Conservation (phyloP, 73 alveolate genomes). For the Breviolum minutum region DNA sequence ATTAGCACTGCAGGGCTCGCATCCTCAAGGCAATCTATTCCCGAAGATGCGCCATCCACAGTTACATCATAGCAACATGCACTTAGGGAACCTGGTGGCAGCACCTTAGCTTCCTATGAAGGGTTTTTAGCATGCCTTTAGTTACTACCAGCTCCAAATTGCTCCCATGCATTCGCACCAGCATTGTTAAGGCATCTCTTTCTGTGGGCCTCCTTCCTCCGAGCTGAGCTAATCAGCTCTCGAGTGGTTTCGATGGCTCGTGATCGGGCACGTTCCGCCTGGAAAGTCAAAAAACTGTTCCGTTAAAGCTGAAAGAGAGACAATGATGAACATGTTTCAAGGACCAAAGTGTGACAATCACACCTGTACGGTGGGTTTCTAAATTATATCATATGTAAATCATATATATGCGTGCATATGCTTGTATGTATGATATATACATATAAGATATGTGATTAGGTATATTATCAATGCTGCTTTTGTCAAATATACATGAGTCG, state of each 20-base stretch:
- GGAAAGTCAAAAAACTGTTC: not conserved
- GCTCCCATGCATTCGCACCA: not conserved
- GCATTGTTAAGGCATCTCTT: not conserved
- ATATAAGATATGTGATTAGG: not conserved
- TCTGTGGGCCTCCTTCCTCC: not conserved
- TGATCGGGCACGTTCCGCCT: constrained; percentile 29
- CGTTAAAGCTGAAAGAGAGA: not conserved
- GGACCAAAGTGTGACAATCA: not conserved
- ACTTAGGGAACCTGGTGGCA: too few species aligned
- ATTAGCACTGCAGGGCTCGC: not conserved
- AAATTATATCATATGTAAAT: too few species aligned
- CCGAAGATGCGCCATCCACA: too few species aligned
- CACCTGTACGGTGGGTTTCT: not conserved
- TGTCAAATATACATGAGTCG: not conserved
- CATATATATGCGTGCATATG: not conserved
- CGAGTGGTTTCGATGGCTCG: constrained; percentile 33
- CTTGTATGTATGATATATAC: not conserved
- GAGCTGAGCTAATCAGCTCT: constrained; percentile 29
- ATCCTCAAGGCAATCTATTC: not conserved
- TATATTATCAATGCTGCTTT: not conserved
- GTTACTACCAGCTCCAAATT: too few species aligned
- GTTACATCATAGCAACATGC: too few species aligned
- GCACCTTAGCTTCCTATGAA: too few species aligned
- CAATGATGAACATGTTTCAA: not conserved
- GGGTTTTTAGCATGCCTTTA: too few species aligned